These are phyloP conservation scores for Colletotrichum lentis DNA, from an alignment of 2,329 filamentous ascomycete genomes.

Conservation along the genomic window DNA sequence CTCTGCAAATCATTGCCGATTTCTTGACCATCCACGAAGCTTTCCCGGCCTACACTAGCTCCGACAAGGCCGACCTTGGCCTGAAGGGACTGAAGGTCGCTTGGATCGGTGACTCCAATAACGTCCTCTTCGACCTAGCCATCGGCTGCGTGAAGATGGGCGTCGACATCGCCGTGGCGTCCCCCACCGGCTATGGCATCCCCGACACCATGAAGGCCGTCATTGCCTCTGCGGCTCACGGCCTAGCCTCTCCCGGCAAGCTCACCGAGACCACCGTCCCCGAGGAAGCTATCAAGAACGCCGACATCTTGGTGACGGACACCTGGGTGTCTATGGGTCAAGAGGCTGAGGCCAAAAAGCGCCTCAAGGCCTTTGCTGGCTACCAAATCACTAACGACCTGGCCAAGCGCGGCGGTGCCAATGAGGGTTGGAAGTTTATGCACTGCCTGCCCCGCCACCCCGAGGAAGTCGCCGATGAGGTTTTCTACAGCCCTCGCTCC, in stretches of 20 bases:
- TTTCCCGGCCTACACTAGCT: constrained; percentile 61
- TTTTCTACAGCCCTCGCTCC: constrained; percentile 87
- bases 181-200: constrained; percentile 85
- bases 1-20: constrained; percentile 92
- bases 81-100: constrained; percentile 88
- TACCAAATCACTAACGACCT: constrained; percentile 92
- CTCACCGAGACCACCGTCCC: constrained; percentile 80
- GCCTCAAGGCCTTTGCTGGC: constrained; percentile 82
- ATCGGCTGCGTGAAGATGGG: constrained; percentile 89
- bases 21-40: constrained; percentile 88
- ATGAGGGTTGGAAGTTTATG: constrained; percentile 95
- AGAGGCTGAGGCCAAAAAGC: constrained; percentile 81
- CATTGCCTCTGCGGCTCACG: constrained; percentile 70
- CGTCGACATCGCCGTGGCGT: constrained; percentile 85
- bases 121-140: constrained; percentile 92
- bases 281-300: constrained; percentile 83
- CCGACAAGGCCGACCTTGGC: constrained; percentile 60
- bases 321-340: constrained; percentile 99
- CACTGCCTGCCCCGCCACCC: constrained; percentile 92
- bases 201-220: constrained; percentile 76
- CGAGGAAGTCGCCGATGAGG: constrained; percentile 93
- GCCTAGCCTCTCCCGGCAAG: constrained; percentile 67
- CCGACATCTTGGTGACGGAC: constrained; percentile 92
- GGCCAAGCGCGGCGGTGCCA: constrained; percentile 84
- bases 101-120: constrained; percentile 97